These are phyloP conservation scores for Penicillium arizonense DNA, from an alignment of 495 filamentous ascomycete genomes.

Conservation along the genomic window DNA sequence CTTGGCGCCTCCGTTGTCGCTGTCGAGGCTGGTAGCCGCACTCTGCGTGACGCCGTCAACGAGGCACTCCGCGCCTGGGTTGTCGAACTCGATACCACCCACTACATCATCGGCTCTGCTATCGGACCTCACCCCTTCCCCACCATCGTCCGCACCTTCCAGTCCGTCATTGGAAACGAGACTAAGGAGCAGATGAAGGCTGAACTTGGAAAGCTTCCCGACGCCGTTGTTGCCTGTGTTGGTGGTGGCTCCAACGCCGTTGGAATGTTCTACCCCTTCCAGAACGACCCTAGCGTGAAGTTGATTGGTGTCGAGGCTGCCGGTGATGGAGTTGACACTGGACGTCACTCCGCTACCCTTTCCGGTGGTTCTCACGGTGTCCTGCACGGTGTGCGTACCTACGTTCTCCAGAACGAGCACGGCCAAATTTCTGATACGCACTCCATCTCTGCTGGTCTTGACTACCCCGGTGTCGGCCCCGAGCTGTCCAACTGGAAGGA, in stretches of 20 bases:
- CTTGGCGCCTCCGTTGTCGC: conserved; percentile 87
- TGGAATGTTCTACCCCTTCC: conserved; percentile 97
- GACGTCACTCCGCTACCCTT: conserved; percentile 84
- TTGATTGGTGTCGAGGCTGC: conserved; percentile 93
- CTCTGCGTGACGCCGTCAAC: conserved; percentile 91
- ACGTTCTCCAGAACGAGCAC: conserved; percentile 86
- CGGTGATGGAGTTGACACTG: conserved; percentile 90
- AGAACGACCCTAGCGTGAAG: conserved; percentile 78
- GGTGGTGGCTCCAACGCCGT: conserved; percentile 89
- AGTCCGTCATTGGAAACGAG: conserved; percentile 89
- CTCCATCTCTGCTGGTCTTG: conserved; percentile 93
- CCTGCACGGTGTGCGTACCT: conserved; percentile 92
- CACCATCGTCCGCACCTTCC: conserved; percentile 94
- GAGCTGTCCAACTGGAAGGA: conserved; percentile 95
- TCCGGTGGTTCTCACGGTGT: conserved; percentile 88
- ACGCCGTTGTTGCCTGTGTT: conserved; percentile 94
- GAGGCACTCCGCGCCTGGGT: conserved; percentile 92
- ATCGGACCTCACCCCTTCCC: conserved; percentile 97
- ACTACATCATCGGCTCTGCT: conserved; percentile 95
- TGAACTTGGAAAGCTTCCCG: conserved; percentile 79
- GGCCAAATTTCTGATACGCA: conserved; percentile 95
- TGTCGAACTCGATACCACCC: conserved; percentile 81
- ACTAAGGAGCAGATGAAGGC: conserved; percentile 83
- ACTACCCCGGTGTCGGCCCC: conserved; percentile 95
- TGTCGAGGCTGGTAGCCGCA: conserved; percentile 81